Percentiles rank a stretch among this genome's conserved stretches.
phyloP scores from a whole-genome alignment of 768 basidiomycete genomes.

The Panaeolus papilionaceus region DNA sequence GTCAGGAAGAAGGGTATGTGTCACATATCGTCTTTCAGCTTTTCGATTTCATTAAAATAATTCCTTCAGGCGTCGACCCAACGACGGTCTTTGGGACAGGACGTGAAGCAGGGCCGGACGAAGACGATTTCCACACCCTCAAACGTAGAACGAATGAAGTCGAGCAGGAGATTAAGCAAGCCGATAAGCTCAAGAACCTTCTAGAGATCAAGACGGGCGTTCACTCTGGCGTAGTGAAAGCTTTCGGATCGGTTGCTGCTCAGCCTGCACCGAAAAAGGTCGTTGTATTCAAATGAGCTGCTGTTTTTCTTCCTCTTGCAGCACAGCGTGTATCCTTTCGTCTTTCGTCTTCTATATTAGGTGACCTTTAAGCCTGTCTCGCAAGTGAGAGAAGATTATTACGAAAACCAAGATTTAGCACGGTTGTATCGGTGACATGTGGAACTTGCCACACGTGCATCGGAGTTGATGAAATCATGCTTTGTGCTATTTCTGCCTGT shows the following conservation, averaged over 20 bases:
- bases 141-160: constrained; percentile 68
- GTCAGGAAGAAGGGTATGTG: constrained; percentile 62
- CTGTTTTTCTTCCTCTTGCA: not conserved
- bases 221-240: constrained; percentile 46
- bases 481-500: not conserved
- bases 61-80: constrained; percentile 33
- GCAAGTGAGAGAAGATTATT: not conserved
- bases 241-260: constrained; percentile 34
- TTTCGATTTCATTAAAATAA: not conserved
- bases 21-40: not conserved
- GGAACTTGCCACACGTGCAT: not conserved
- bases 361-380: not conserved
- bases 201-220: constrained; percentile 51
- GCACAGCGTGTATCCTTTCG: not conserved
- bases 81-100: constrained; percentile 50
- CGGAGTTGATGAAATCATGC: constrained; percentile 1
- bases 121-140: constrained; percentile 92
- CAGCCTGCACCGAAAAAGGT: constrained; percentile 50
- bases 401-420: too few species aligned
- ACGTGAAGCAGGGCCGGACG: constrained; percentile 79
- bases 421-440: not conserved
- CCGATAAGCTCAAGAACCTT: constrained; percentile 47
- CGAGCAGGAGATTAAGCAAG: constrained; percentile 61
- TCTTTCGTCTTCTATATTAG: not conserved
- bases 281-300: constrained; percentile 30